Evolutionary conservation across 768 basidiomycete species (phyloP).

Genomic region (Tremella fuciformis): DNA sequence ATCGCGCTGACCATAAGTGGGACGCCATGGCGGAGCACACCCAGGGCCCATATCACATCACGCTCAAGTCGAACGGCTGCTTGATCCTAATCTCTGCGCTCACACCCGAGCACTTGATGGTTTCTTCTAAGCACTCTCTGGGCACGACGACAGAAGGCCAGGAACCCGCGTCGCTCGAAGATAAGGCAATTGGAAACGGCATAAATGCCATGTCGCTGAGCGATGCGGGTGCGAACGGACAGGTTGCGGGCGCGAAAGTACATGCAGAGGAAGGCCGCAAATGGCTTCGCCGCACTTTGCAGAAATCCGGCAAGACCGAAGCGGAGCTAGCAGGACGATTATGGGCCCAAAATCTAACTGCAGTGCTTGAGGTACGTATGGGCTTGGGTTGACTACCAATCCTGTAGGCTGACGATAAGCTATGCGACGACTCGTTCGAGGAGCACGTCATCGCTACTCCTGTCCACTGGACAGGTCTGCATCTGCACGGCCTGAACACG

Average conservation of each 20-base stretch:
- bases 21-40: slow-evolving; percentile 66
- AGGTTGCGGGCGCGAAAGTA: slow-evolving; percentile 50
- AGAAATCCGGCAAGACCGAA: slow-evolving; percentile 63
- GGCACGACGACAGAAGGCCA: slow-evolving; percentile 55
- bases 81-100: slow-evolving; percentile 92
- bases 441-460: slow-evolving; percentile 89
- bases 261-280: slow-evolving; percentile 80
- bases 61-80: slow-evolving; percentile 93
- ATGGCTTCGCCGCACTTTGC: slow-evolving; percentile 74
- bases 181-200: slow-evolving; percentile 1
- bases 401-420: slow-evolving; percentile 56
- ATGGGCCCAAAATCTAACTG: slow-evolving; percentile 82
- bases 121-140: slow-evolving; percentile 90
- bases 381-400: neutral
- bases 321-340: slow-evolving; percentile 69
- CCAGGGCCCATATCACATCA: slow-evolving; percentile 72
- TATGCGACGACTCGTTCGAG: slow-evolving; percentile 96
- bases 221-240: slow-evolving; percentile 3
- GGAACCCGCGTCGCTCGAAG: slow-evolving; percentile 4
- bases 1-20: slow-evolving; percentile 61
- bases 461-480: slow-evolving; percentile 77
- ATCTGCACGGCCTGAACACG: slow-evolving; percentile 86
- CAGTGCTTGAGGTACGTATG: slow-evolving; percentile 73
- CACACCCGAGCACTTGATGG: slow-evolving; percentile 66
- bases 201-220: slow-evolving; percentile 7